Evolutionary conservation across 1,284 basidiomycete genomes (phyloP).

Genomic region (Chalciporus piperatoides): DNA sequence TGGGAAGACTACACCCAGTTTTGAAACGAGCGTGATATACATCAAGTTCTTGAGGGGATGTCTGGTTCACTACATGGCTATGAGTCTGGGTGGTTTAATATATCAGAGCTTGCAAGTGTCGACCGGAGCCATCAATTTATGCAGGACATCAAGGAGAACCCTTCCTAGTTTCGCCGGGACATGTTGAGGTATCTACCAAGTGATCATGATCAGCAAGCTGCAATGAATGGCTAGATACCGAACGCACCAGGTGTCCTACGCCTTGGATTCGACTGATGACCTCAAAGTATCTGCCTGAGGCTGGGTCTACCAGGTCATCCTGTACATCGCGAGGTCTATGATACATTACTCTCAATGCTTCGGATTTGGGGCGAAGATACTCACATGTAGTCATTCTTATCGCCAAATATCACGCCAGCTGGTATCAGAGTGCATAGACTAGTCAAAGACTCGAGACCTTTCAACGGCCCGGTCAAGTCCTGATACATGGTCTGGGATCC

Average conservation of each 20-base stretch:
- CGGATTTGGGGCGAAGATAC: conserved; percentile 14
- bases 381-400: conserved; percentile 48
- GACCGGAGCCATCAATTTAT: conserved; percentile 1
- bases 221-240: not conserved
- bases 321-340: conserved; percentile 43
- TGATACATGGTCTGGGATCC: conserved; percentile 29
- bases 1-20: too few species aligned
- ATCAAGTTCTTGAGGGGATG: too few species aligned
- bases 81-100: too few species aligned
- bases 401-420: conserved; percentile 49
- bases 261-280: conserved; percentile 38
- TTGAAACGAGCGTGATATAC: too few species aligned
- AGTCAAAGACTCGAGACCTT: conserved; percentile 44
- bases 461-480: conserved; percentile 40
- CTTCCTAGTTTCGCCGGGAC: conserved; percentile 20
- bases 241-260: conserved; percentile 48
- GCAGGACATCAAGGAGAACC: conserved; percentile 21
- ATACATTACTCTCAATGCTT: not conserved
- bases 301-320: conserved; percentile 41
- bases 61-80: too few species aligned
- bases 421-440: conserved; percentile 38
- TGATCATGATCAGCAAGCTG: not conserved
- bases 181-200: conserved; percentile 26
- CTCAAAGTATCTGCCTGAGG: conserved; percentile 41
- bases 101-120: conserved; percentile 19